Evolutionary conservation across 1,284 basidiomycete species (phyloP), one percentile per base, ranked within the genome.

Genomic region (Psilocybe mexicana): DNA sequence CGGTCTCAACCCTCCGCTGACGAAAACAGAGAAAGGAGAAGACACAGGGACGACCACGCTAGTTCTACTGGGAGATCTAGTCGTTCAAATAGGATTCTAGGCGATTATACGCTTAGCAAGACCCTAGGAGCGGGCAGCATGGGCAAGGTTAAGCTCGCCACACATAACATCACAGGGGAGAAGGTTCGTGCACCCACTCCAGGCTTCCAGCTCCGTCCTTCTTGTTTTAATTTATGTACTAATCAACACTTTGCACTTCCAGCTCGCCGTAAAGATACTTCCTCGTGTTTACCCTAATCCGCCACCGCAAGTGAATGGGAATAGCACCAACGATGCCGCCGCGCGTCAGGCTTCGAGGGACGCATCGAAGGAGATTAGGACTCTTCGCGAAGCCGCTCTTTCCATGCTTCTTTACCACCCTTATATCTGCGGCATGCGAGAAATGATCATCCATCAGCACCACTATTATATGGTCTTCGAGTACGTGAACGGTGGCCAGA

Each of bases 381-480:
- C 94, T 1, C 85, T 98, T 59, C 90, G 97, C 47, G 97, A 99
- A 78, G 96, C 96, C 0, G 93, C 93, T 6, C 83, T 96, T 59
- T 96, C 88, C 54, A 88, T 98, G 78, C 84, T 99, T 36, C 87
- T 99, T 18, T 94, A 98, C 70, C 96, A 99, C 70, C 97, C 96
- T 0, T 98, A 98, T 76, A 93, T 99, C 69, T 98, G 96, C 74
- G 96, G 97, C 55, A 99, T 99, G 96, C 90, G 94, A 66, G 95
- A 97, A 79, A 96, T 99, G 89, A 92, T 96, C 69, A 81, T 94
- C 14, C 94, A 96, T 76, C 90, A 92, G 60, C 89, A 96, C 70
- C 96, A 99, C 75, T 98, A 98, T 76, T 98, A 99, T 80, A 98
- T 99, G 94, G 93, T 98, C 3, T 95, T 93, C 72, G 96, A 99